Evolutionary conservation across 108 stramenopile species (phyloP), one percentile per base, ranked within the genome.

Genomic region (Cyclotella cryptica): DNA sequence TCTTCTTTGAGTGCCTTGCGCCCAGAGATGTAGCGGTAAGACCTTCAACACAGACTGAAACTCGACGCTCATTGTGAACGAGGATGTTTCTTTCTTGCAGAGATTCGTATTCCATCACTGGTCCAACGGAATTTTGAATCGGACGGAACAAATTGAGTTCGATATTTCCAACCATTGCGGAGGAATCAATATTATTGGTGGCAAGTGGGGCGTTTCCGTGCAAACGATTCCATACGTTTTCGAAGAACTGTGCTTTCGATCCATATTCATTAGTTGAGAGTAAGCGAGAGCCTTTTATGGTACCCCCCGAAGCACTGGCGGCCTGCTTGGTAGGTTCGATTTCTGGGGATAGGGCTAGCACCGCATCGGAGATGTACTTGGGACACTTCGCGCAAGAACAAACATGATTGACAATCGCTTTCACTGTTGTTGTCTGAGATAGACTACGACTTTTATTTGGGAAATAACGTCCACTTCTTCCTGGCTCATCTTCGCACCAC

Each of bases 181-280:
- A 27, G 24, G 22, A 28, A n/a, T n/a, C n/a, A n/a, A n/a, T n/a
- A n/a, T n/a, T n/a, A n/a, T n/a, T n/a, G n/a, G n/a, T n/a, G n/a
- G n/a, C n/a, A n/a, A n/a, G n/a, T n/a, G n/a, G n/a, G 26, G 22
- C 57, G 24, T 8, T 71, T 43, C 72, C 72, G 44, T 90, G 92
- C 22, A 93, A 74, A 24, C 92, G 70, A 47, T 84, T 65, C 92
- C 92, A 93, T 61, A 93, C 77, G 27, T 88, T 63, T 47, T 90
- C 89, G 55, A 93, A 93, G 71, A 93, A 90, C 65, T 89, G 86
- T 52, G 89, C 90, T n/a, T 89, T 83, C 3, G 84, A 85, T 42
- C 92, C 92, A 58, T 93, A 90, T 26, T 88, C 12, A 9, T 66
- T 61, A 14, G 42, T 43, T 12, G 5, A 52, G 35, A 71, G 35